Percentiles rank a stretch among this genome's conserved stretches.
Conservation (phyloP, 1,139 yeast species). For the Candida frijolesensis region DNA sequence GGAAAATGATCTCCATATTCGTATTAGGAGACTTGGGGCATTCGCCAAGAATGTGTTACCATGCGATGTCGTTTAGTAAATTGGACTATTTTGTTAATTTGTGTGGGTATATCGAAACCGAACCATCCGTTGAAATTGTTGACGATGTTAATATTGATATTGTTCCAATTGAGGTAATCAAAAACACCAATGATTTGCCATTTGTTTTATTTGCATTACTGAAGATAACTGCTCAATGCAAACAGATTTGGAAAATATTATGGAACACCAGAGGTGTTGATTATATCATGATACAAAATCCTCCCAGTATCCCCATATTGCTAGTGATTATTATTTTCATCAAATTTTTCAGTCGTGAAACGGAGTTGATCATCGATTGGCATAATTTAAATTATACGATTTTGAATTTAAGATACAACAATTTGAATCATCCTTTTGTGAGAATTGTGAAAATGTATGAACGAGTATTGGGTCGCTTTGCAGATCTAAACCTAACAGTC, state of each 20-base stretch:
- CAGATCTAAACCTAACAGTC: slow-evolving; percentile 73
- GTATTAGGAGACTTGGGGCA: slow-evolving; percentile 95
- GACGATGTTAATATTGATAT: slow-evolving; percentile 57
- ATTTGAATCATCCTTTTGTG: slow-evolving; percentile 64
- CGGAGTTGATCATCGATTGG: slow-evolving; percentile 86
- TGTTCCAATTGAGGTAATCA: slow-evolving; percentile 48
- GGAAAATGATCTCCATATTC: slow-evolving; percentile 65
- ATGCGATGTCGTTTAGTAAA: slow-evolving; percentile 76
- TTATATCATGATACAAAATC: slow-evolving; percentile 83
- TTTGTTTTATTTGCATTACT: slow-evolving; percentile 58
- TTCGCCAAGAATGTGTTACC: slow-evolving; percentile 94
- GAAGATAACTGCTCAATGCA: slow-evolving; percentile 63
- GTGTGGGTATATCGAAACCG: slow-evolving; percentile 78
- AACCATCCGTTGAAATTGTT: slow-evolving; percentile 50
- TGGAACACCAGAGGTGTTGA: slow-evolving; percentile 58
- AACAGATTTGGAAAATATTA: slow-evolving; percentile 47
- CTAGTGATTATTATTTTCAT: slow-evolving; percentile 62
- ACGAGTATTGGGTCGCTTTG: slow-evolving; percentile 54
- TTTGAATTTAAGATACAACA: slow-evolving; percentile 62
- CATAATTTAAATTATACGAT: slow-evolving; percentile 92
- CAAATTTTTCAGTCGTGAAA: slow-evolving; percentile 54
- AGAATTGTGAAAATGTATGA: slow-evolving; percentile 60
- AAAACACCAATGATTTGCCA: slow-evolving; percentile 48
- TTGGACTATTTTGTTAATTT: slow-evolving; percentile 75
- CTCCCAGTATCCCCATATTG: slow-evolving; percentile 87